Evolutionary conservation across 805 yeast genomes (phyloP).

Genomic region (Candida maltosa): DNA sequence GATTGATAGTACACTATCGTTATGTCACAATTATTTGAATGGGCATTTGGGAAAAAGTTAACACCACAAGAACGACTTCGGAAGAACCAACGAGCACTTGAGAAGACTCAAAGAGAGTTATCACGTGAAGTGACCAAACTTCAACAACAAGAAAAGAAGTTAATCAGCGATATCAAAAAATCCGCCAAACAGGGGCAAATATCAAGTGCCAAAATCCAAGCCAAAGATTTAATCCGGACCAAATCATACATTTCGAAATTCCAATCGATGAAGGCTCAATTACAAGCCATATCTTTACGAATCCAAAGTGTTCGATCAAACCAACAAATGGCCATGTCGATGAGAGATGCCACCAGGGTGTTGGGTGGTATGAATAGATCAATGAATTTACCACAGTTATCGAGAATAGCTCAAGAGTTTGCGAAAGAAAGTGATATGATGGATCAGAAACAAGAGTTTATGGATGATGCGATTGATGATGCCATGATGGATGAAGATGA

Average conservation of each 20-base stretch:
- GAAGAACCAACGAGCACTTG: conserved; percentile 92
- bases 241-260: conserved; percentile 81
- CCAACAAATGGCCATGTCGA: conserved; percentile 91
- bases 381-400: conserved; percentile 88
- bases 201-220: conserved; percentile 89
- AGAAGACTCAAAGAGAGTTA: conserved; percentile 89
- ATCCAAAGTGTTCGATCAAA: conserved; percentile 90
- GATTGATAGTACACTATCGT: too few relatives aligned
- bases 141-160: conserved; percentile 88
- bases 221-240: conserved; percentile 90
- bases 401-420: conserved; percentile 90
- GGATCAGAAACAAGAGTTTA: conserved; percentile 98
- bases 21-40: conserved; percentile 56
- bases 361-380: conserved; percentile 83
- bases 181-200: conserved; percentile 89
- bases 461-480: conserved; percentile 97
- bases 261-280: conserved; percentile 88
- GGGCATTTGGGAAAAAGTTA: conserved; percentile 92
- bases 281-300: conserved; percentile 90
- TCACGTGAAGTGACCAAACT: conserved; percentile 83
- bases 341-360: conserved; percentile 88
- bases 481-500: conserved; percentile 80
- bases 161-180: conserved; percentile 81
- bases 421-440: conserved; percentile 91
- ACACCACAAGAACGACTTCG: conserved; percentile 95